A percentile compares a stretch with the other conserved stretches of the same genome.
phyloP scores from a whole-genome alignment of 441 rosid genomes.

The Jatropha podagrica region DNA sequence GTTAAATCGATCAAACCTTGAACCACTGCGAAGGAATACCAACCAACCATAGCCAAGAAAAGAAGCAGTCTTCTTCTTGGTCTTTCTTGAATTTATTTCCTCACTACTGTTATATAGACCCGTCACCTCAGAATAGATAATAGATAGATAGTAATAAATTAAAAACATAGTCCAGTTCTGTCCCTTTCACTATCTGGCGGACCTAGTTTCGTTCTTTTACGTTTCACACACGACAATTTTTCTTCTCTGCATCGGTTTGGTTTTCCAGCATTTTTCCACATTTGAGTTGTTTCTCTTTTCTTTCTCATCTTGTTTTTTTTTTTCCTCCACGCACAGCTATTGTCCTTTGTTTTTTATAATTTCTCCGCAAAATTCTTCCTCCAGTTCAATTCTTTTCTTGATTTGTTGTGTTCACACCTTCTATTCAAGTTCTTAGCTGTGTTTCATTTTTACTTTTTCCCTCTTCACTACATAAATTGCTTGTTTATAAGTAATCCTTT shows the following conservation, averaged over 20 bases:
- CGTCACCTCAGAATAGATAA: no score
- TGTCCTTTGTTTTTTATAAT: neutral
- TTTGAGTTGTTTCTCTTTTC: neutral
- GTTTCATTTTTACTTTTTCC: constrained; percentile 13
- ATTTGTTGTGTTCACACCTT: neutral
- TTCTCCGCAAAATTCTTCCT: neutral
- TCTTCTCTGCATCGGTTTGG: neutral
- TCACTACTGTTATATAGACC: no score
- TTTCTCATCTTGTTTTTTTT: constrained; percentile 15
- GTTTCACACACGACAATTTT: constrained; percentile 11
- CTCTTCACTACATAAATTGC: constrained; percentile 1
- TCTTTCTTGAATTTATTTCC: neutral
- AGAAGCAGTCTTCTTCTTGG: neutral
- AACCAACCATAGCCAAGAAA: no score
- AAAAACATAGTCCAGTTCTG: neutral
- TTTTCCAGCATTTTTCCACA: neutral
- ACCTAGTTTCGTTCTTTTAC: neutral
- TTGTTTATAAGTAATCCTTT: neutral
- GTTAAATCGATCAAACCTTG: neutral
- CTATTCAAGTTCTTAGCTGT: constrained; percentile 7
- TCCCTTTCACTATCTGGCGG: neutral
- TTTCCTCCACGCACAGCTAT: neutral
- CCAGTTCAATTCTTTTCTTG: neutral
- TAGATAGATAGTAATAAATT: neutral
- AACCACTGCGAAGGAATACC: neutral